Evolutionary conservation across 106 monocot species (phyloP).

Genomic region (Dioscorea dumetorum): DNA sequence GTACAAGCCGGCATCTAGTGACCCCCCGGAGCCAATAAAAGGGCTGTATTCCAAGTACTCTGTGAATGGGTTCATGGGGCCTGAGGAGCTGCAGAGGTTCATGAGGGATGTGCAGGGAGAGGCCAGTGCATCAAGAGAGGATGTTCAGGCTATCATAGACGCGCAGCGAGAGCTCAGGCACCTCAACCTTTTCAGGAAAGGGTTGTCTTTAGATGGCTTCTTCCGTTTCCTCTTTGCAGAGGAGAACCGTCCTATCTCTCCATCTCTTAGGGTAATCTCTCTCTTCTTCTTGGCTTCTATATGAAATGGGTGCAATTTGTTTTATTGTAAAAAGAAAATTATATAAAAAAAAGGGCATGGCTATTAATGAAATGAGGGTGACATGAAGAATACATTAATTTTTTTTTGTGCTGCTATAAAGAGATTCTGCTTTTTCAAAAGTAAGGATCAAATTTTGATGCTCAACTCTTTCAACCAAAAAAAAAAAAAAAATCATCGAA

Average conservation of each 20-base stretch:
- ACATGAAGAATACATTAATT: too few relatives aligned
- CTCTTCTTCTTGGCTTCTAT: neutral
- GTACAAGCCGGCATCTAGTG: slow-evolving; percentile 32
- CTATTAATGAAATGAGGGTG: too few relatives aligned
- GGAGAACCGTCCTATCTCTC: slow-evolving; percentile 18
- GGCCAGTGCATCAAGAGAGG: neutral
- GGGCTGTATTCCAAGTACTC: slow-evolving; percentile 42
- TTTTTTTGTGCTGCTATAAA: neutral
- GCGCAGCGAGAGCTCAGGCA: neutral
- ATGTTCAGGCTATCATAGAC: slow-evolving; percentile 21
- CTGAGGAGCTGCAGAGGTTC: slow-evolving; percentile 38
- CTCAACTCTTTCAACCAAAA: too few relatives aligned
- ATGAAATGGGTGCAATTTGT: neutral
- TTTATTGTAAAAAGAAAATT: neutral
- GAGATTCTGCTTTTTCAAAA: neutral
- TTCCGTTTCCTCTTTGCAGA: slow-evolving; percentile 28
- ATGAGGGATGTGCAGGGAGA: slow-evolving; percentile 51
- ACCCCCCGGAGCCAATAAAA: slow-evolving; percentile 34
- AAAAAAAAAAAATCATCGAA: too few relatives aligned
- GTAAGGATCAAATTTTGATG: too few relatives aligned
- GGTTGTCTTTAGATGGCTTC: slow-evolving; percentile 29
- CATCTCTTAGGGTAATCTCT: neutral
- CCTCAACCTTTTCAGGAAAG: slow-evolving; percentile 17
- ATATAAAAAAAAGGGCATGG: too few relatives aligned
- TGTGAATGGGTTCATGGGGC: slow-evolving; percentile 32